Percentiles rank a stretch among this genome's conserved stretches.
phyloP scores from a whole-genome alignment of 2,329 filamentous ascomycete genomes.

The Diaporthe sp. region DNA sequence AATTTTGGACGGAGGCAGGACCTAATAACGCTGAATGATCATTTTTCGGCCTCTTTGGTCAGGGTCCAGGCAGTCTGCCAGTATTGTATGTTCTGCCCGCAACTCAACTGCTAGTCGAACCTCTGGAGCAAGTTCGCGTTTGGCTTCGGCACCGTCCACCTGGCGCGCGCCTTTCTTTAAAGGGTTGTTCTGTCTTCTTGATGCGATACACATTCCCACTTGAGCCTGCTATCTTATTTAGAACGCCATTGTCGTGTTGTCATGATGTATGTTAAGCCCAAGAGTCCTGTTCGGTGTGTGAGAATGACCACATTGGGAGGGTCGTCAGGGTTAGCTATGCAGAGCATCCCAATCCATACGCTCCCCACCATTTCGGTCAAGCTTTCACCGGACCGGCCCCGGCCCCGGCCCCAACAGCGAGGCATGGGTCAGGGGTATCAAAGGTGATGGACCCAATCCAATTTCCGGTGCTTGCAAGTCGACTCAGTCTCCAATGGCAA shows the following conservation, averaged over 20 bases:
- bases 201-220: neutral
- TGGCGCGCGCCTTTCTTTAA: neutral
- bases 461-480: slow-evolving; percentile 34
- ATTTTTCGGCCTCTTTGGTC: neutral
- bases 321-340: neutral
- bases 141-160: neutral
- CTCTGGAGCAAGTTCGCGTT: neutral
- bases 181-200: neutral
- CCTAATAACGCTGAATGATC: neutral
- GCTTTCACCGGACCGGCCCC: slow-evolving; percentile 29
- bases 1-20: neutral
- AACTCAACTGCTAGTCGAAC: neutral
- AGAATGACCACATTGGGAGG: neutral
- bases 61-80: neutral
- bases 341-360: neutral
- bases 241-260: neutral
- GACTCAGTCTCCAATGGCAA: slow-evolving; percentile 33
- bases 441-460: slow-evolving; percentile 16
- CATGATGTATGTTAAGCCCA: neutral
- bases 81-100: neutral
- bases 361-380: slow-evolving; percentile 9
- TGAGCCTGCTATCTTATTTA: neutral
- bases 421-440: slow-evolving; percentile 30
- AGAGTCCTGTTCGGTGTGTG: neutral
- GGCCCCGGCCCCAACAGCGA: slow-evolving; percentile 22